Conservation (phyloP, 2,329 filamentous ascomycete species). For the Plenodomus lindquistii region DNA sequence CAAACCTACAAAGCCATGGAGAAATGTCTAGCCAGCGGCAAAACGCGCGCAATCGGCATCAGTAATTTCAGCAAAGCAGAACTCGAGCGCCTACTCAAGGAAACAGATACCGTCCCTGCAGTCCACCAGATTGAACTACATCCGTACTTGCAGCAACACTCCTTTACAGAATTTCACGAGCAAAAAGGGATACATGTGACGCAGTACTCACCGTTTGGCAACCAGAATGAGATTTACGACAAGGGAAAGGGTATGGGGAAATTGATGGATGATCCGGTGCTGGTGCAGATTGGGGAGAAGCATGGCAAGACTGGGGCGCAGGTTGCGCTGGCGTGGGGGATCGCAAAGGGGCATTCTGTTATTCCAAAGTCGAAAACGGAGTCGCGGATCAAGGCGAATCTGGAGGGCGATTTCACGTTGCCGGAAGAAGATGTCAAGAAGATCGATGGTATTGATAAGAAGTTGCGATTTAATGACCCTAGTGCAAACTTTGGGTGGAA, state of each 20-base stretch:
- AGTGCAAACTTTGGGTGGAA: constrained; percentile 59
- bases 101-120: constrained; percentile 31
- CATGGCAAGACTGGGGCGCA: constrained; percentile 77
- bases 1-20: constrained; percentile 48
- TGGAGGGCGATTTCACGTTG: constrained; percentile 69
- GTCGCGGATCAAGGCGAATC: constrained; percentile 32
- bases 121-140: constrained; percentile 40
- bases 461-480: constrained; percentile 66
- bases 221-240: constrained; percentile 40
- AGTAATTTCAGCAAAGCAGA: constrained; percentile 41
- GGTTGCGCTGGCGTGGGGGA: constrained; percentile 84
- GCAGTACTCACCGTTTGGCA: constrained; percentile 42
- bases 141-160: constrained; percentile 34
- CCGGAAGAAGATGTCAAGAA: constrained; percentile 70
- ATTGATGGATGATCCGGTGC: constrained; percentile 60
- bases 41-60: constrained; percentile 37
- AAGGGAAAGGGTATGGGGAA: constrained; percentile 33
- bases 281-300: constrained; percentile 67
- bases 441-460: constrained; percentile 63
- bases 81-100: constrained; percentile 58
- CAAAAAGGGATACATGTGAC: constrained; percentile 39
- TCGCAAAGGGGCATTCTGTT: constrained; percentile 59
- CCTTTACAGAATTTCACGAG: constrained; percentile 31
- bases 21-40: constrained; percentile 38
- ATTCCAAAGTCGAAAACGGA: constrained; percentile 42